A percentile compares a stretch with the other conserved stretches of the same genome.
Evolutionary conservation across 208 protist genomes (phyloP).

Genomic region (Crithidia brevicula): DNA sequence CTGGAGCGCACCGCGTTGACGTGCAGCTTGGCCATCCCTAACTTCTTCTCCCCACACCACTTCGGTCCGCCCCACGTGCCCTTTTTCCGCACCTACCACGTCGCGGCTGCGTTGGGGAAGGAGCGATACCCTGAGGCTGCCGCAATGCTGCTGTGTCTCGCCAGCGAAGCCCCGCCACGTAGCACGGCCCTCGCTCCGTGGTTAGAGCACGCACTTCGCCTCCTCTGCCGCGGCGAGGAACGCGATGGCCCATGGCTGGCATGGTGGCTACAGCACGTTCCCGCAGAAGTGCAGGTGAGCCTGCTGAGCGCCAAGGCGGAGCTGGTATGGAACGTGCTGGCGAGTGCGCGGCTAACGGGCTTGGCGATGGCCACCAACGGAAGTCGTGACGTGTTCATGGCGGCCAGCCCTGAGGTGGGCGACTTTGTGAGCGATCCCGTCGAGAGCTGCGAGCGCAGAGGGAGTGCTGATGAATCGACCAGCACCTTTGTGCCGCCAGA

Average conservation of each 20-base stretch:
- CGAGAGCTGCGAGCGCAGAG: background rate
- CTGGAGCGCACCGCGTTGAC: slow-evolving; percentile 41
- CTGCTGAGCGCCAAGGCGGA: slow-evolving; percentile 36
- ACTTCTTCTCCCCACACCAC: slow-evolving; percentile 71
- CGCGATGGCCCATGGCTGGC: slow-evolving; percentile 54
- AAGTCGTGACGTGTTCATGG: slow-evolving; percentile 20
- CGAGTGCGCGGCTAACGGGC: slow-evolving; percentile 64
- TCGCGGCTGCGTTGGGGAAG: slow-evolving; percentile 50
- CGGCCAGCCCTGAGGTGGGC: slow-evolving; percentile 42
- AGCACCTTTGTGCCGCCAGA: background rate
- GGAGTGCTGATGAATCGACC: background rate
- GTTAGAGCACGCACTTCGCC: slow-evolving; percentile 24
- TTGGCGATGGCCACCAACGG: slow-evolving; percentile 24
- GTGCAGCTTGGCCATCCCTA: slow-evolving; percentile 49
- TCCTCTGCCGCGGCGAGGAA: slow-evolving; percentile 55
- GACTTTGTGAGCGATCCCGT: slow-evolving; percentile 55
- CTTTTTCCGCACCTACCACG: slow-evolving; percentile 73
- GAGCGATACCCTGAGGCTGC: slow-evolving; percentile 55
- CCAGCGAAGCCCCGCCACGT: slow-evolving; percentile 3
- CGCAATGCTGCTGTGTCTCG: slow-evolving; percentile 57
- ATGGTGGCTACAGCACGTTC: slow-evolving; percentile 50
- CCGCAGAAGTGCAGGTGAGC: slow-evolving; percentile 31
- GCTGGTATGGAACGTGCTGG: slow-evolving; percentile 80
- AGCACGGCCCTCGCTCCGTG: background rate
- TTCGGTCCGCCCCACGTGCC: slow-evolving; percentile 56